A percentile compares a stretch with the other conserved stretches of the same genome.
phyloP scores from a whole-genome alignment of 2,329 filamentous ascomycete species.

The Aspergillus uvarum region DNA sequence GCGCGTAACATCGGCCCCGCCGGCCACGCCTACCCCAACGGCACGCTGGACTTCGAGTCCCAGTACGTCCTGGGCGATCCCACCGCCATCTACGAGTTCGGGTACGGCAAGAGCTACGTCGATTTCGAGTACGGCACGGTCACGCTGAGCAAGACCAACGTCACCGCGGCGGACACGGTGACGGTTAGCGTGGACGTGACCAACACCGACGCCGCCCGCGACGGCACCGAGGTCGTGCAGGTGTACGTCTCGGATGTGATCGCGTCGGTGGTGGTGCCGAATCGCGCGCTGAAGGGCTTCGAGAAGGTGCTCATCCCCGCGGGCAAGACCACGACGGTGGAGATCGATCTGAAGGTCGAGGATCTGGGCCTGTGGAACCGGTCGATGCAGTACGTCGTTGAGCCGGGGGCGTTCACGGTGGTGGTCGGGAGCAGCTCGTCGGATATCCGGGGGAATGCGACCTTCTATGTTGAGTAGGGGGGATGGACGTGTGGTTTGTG shows the following conservation, averaged over 20 bases:
- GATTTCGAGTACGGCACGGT: conserved; percentile 56
- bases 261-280: conserved; percentile 63
- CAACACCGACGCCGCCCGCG: conserved; percentile 54
- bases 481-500: not conserved
- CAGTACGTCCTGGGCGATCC: conserved; percentile 64
- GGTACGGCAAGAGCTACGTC: conserved; percentile 66
- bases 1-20: conserved; percentile 56
- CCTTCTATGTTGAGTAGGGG: conserved; percentile 29
- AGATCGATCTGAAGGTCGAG: conserved; percentile 52
- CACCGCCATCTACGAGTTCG: conserved; percentile 63
- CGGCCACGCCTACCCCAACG: conserved; percentile 56
- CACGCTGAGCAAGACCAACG: conserved; percentile 39
- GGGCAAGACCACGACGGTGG: conserved; percentile 57
- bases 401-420: conserved; percentile 66
- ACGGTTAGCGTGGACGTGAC: conserved; percentile 62
- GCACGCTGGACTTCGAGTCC: conserved; percentile 62
- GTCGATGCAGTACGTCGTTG: conserved; percentile 70
- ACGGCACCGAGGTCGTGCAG: conserved; percentile 68
- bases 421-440: conserved; percentile 56
- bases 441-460: conserved; percentile 36
- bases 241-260: conserved; percentile 65
- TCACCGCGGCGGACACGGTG: conserved; percentile 56
- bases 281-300: conserved; percentile 65
- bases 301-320: conserved; percentile 63
- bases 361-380: conserved; percentile 58